Percentiles rank a stretch among this genome's conserved stretches.
These are phyloP conservation scores for Dichotomopilus funicola DNA, from an alignment of 2,329 filamentous ascomycete genomes.

Conservation along the genomic window DNA sequence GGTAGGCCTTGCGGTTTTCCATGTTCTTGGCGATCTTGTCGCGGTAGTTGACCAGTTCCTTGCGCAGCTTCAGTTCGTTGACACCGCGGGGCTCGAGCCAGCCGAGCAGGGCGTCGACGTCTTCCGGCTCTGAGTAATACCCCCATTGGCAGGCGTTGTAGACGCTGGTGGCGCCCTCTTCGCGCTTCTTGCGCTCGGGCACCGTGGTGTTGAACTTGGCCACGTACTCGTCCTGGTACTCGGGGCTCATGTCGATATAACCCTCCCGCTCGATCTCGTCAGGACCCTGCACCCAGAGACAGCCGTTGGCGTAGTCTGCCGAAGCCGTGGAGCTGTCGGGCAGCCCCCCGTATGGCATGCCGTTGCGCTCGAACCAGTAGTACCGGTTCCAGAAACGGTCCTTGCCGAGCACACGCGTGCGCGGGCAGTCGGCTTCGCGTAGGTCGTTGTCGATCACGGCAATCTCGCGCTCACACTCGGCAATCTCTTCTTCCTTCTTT, in stretches of 20 bases:
- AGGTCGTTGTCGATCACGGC: slow-evolving; percentile 82
- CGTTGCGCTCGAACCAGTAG: slow-evolving; percentile 98
- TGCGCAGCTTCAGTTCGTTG: slow-evolving; percentile 80
- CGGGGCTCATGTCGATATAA: slow-evolving; percentile 70
- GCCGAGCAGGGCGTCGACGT: slow-evolving; percentile 69
- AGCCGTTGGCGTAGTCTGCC: slow-evolving; percentile 86
- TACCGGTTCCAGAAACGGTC: slow-evolving; percentile 98
- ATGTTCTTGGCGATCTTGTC: slow-evolving; percentile 74
- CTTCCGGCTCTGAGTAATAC: slow-evolving; percentile 75
- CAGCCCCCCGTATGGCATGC: slow-evolving; percentile 89
- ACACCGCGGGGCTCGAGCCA: slow-evolving; percentile 86
- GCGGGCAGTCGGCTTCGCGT: slow-evolving; percentile 86
- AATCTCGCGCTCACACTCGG: slow-evolving; percentile 79
- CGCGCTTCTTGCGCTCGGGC: slow-evolving; percentile 72
- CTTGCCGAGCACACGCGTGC: slow-evolving; percentile 82
- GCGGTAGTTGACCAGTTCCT: slow-evolving; percentile 72
- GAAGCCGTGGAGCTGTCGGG: slow-evolving; percentile 81
- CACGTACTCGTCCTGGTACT: slow-evolving; percentile 69
- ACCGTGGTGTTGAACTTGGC: slow-evolving; percentile 75
- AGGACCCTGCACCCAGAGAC: slow-evolving; percentile 93
- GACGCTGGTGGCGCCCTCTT: slow-evolving; percentile 78
- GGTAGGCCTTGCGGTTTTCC: slow-evolving; percentile 69
- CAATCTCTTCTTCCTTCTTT: slow-evolving; percentile 74
- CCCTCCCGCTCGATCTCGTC: slow-evolving; percentile 81
- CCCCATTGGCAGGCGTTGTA: slow-evolving; percentile 79